Base-by-base conservation (phyloP, 805 yeast genomes). In the Candida endomychidarum region DNA sequence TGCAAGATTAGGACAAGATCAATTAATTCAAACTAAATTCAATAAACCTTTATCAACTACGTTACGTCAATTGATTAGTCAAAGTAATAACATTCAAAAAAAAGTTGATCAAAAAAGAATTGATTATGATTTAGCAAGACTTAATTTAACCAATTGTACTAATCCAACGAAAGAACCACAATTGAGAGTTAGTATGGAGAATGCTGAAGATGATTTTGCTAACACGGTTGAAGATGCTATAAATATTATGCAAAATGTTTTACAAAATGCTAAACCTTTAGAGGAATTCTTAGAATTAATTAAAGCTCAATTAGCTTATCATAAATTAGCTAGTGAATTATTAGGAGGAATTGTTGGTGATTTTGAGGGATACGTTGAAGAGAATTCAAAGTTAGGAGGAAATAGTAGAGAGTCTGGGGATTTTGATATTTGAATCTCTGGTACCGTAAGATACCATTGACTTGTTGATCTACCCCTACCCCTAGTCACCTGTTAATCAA, bases 141-240 rank as follows among this genome's bases (percentile, higher is more conserved):
- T 59, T 24, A 63, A 57, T 38, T 63, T 70, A 49, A 55, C 70
- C 29, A 58, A 52, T 42, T 65, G 73, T 52, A 48, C 67, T 7
- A 67, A 67, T 45, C 70, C 74, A 4, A 51, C 63, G 24, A 80
- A 80, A 62, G 83, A 83, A 56, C 87, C 90, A 12, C 80, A 80
- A 36, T 75, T 83, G 45, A 74, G 90, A 53, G 84, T 81, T 36
- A 77, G 80, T 48, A 81, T 87, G 75, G 95, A 87, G 63, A 77
- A 81, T 46, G 80, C 87, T 37, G 96, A 87, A 66, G 96, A 87
- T 55, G 90, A 84, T 55, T 87, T 87, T 60, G 95, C 93, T 34
- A 86, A 85, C 51, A 83, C 90, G 17, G 88, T 88, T 24, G 96
- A 87, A 65, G 93, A 84, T 55, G 93, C 95, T 27, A 87, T 86